Percentiles rank a stretch among this genome's conserved stretches.
phyloP scores from a whole-genome alignment of 139 green algal genomes.

The Pleodorina starrii region DNA sequence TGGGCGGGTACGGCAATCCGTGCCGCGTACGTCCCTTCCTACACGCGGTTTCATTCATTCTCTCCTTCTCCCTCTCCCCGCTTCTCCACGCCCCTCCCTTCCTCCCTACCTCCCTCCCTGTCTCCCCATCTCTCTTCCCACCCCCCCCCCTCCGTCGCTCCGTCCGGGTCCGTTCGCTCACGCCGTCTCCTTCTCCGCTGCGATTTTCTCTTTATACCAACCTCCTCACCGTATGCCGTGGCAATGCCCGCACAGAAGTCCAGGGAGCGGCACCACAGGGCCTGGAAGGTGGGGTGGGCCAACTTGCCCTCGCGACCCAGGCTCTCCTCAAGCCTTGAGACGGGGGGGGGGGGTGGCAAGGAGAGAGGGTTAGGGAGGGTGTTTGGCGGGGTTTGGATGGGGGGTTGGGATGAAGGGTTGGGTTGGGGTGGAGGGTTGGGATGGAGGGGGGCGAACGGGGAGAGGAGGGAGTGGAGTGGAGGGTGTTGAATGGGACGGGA shows the following conservation, averaged over 20 bases:
- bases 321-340: slow-evolving; percentile 21
- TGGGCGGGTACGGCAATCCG: too few species aligned
- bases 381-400: too few species aligned
- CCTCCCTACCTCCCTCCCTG: neutral
- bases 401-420: too few species aligned
- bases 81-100: neutral
- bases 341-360: neutral
- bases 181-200: neutral
- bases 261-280: slow-evolving; percentile 42
- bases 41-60: too few species aligned
- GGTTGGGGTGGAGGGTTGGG: too few species aligned
- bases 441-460: too few species aligned
- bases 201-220: neutral
- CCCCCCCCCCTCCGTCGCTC: neutral
- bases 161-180: neutral
- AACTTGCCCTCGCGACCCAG: slow-evolving; percentile 20
- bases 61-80: neutral
- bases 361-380: too few species aligned
- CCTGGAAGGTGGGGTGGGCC: slow-evolving; percentile 34
- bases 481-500: too few species aligned
- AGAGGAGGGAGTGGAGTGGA: too few species aligned
- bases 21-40: too few species aligned
- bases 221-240: slow-evolving; percentile 24
- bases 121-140: too few species aligned
- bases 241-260: slow-evolving; percentile 24